phyloP scores from a whole-genome alignment of 192 early-diverging fungal species.

The Coemansia sp. region DNA sequence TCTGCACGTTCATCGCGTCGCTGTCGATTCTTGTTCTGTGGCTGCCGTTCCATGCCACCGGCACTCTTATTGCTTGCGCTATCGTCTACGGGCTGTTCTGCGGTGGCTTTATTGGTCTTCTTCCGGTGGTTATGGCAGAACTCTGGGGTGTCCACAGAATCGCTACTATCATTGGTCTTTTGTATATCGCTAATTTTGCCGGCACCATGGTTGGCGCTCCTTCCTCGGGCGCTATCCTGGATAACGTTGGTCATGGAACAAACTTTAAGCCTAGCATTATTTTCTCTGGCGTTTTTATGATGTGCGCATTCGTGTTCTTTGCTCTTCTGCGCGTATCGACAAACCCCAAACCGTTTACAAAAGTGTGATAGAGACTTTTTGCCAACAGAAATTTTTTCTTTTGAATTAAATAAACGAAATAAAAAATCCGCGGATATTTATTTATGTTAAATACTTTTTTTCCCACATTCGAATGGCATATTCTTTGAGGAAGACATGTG shows the following conservation, averaged over 20 bases:
- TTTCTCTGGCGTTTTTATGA: constrained; percentile 23
- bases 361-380: too few species aligned
- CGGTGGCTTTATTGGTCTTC: constrained; percentile 25
- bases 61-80: constrained; percentile 14
- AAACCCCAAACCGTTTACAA: too few species aligned
- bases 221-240: constrained; percentile 18
- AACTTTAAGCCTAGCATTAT: constrained; percentile 20
- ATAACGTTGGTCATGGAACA: constrained; percentile 32
- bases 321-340: background rate
- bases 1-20: constrained; percentile 5
- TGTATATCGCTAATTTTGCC: constrained; percentile 21
- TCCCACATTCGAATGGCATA: too few species aligned
- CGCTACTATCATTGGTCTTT: constrained; percentile 28
- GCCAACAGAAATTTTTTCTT: too few species aligned
- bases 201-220: constrained; percentile 24
- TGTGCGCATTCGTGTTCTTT: constrained; percentile 6
- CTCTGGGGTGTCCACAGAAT: constrained; percentile 29
- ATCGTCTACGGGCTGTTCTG: constrained; percentile 25
- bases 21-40: constrained; percentile 27
- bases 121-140: constrained; percentile 25
- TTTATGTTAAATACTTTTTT: too few species aligned
- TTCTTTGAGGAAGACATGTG: too few species aligned
- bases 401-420: too few species aligned
- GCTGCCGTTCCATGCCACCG: constrained; percentile 25
- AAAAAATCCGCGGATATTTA: too few species aligned